Base-by-base conservation (phyloP, 2,329 filamentous ascomycete genomes). In the Botrytis deweyae region DNA sequence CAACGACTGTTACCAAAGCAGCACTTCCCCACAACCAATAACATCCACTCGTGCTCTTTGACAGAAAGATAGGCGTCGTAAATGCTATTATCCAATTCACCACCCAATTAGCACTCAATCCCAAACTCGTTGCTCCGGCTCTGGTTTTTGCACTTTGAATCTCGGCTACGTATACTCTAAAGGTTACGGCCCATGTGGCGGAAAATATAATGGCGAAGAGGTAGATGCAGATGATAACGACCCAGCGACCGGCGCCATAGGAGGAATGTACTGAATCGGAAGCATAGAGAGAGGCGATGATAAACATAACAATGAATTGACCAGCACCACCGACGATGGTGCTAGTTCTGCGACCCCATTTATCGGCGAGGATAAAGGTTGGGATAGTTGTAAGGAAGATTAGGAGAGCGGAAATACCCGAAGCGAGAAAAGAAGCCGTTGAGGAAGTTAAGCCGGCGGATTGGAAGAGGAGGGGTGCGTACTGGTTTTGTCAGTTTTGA, bases 361-460 rank as follows among this genome's bases (percentile, higher is more conserved):
- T 84, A 76, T 91, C 89, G 1, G 87, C 86, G 22, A 87, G 84
- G 36, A 89, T 81, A 74, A 88, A 83, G 0, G 86, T 88, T 0
- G 88, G 88, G 42, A 91, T 84, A 0, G 88, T 88, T 66, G 87
- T 83, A n/a, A 84, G 82, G 33, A 90, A 83, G 79, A 90, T 90
- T 2, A 89, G 80, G 1, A 91, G 84, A 0, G 86, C 88, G 0
- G 88, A 89, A 14, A 91, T 83, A 0, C 89, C 89, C 0, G 88
- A 90, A 0, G 89, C 89, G 3, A 91, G 83, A 77, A 91, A 89
- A 0, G 87, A 86, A 2, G 88, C 84, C 38, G 84, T 86, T 5
- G 84, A 82, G 0, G 86, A 87, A 12, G 84, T 83, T 18, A 91
- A 83, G 0, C 89, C 89, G 2, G 89, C 88, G 70, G 89, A 87